Evolutionary conservation across 1,139 yeast genomes (phyloP).

Genomic region (Suhomyces maxii): DNA sequence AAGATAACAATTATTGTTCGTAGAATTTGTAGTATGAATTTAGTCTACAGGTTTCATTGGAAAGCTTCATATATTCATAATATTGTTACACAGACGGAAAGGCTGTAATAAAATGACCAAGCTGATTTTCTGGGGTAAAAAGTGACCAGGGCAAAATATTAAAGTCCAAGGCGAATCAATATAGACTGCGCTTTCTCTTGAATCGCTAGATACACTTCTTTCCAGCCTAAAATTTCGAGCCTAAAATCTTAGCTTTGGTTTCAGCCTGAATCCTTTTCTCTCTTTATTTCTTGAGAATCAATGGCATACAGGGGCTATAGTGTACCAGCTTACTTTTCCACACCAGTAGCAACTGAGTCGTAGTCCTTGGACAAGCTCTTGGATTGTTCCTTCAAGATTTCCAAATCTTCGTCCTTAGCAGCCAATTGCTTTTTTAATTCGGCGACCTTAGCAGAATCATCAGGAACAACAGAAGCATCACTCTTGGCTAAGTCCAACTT

Average conservation of each 20-base stretch:
- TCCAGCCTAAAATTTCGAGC: too few relatives aligned
- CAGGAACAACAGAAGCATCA: conserved; percentile 12
- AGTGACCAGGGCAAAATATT: not conserved
- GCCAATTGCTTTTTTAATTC: conserved; percentile 56
- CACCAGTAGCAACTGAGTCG: conserved; percentile 44
- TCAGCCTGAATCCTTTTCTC: too few relatives aligned
- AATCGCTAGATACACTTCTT: too few relatives aligned
- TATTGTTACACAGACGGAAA: not conserved
- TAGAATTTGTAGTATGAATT: too few relatives aligned
- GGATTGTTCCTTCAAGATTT: conserved; percentile 71
- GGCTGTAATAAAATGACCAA: too few relatives aligned
- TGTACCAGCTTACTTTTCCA: conserved; percentile 4
- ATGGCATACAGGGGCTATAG: not conserved
- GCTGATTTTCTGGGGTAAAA: not conserved
- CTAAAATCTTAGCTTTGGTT: too few relatives aligned
- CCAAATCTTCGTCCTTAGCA: conserved; percentile 63
- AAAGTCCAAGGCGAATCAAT: too few relatives aligned
- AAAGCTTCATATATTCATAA: not conserved
- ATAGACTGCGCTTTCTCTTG: too few relatives aligned
- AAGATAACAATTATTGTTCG: too few relatives aligned
- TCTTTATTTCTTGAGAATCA: too few relatives aligned
- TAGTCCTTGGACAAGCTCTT: conserved; percentile 65
- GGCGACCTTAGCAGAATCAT: conserved; percentile 40
- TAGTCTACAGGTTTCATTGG: not conserved
- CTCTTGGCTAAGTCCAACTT: conserved; percentile 54